These are phyloP conservation scores for Yarrowia deformans DNA, from an alignment of 805 yeast species.

Conservation along the genomic window DNA sequence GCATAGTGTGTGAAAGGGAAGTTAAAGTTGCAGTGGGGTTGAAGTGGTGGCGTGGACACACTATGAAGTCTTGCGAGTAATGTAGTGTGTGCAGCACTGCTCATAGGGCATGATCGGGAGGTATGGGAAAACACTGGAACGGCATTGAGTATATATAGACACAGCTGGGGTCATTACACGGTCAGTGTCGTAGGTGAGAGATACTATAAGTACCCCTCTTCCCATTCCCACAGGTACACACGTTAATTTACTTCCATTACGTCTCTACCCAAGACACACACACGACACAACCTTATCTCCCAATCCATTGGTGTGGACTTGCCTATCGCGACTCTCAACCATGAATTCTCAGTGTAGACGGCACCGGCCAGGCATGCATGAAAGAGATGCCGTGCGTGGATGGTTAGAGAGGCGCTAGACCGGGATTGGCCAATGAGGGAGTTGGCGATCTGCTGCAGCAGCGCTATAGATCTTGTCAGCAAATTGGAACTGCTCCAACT, in stretches of 20 bases:
- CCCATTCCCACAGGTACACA: no score
- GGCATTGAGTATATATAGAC: neutral
- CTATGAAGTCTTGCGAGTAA: no score
- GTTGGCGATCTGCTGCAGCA: no score
- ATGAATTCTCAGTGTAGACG: neutral
- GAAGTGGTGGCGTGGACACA: neutral
- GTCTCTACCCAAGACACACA: neutral
- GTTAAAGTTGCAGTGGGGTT: constrained; percentile 7
- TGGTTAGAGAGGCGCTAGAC: no score
- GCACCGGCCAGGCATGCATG: constrained; percentile 11
- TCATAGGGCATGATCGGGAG: neutral
- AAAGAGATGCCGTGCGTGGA: constrained; percentile 7
- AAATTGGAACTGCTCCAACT: neutral
- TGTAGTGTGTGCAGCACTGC: no score
- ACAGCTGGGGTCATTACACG: neutral
- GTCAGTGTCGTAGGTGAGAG: neutral
- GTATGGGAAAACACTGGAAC: no score
- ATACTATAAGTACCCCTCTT: neutral
- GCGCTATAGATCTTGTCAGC: neutral
- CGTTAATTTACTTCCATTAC: neutral
- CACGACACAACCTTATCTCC: constrained; percentile 11
- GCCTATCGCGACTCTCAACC: constrained; percentile 5
- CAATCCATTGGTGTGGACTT: constrained; percentile 18
- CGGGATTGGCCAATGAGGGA: no score
- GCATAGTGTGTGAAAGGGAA: constrained; percentile 29